Evolutionary conservation across 805 yeast genomes (phyloP).

Genomic region (Starmerella powellii): DNA sequence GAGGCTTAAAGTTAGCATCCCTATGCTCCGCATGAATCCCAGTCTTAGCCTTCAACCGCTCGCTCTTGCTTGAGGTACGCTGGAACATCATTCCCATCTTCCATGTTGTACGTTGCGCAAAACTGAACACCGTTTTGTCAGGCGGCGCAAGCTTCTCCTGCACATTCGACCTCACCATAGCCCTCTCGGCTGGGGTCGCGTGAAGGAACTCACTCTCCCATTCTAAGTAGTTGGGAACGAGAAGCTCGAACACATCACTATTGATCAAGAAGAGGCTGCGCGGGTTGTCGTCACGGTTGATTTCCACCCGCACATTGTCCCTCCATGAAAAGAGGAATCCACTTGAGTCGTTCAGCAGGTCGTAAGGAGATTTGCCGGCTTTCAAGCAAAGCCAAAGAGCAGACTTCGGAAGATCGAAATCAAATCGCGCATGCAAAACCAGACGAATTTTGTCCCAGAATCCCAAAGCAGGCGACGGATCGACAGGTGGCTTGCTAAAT

Average conservation of each 20-base stretch:
- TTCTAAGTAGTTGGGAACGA: slow-evolving; percentile 63
- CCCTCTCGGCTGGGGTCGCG: slow-evolving; percentile 26
- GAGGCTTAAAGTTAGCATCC: slow-evolving; percentile 42
- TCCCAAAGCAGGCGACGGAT: slow-evolving; percentile 73
- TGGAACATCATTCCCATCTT: slow-evolving; percentile 63
- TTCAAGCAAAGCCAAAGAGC: slow-evolving; percentile 36
- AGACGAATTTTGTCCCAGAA: slow-evolving; percentile 85
- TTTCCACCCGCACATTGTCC: slow-evolving; percentile 43
- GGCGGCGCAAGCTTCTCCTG: slow-evolving; percentile 23
- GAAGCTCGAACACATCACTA: slow-evolving; percentile 52
- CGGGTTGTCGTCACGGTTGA: slow-evolving; percentile 61
- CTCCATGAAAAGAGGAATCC: slow-evolving; percentile 71
- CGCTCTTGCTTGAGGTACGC: slow-evolving; percentile 34
- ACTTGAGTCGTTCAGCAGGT: slow-evolving; percentile 49
- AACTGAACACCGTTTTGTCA: slow-evolving; percentile 44
- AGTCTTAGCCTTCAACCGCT: neutral
- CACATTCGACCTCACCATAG: slow-evolving; percentile 18
- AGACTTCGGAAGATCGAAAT: slow-evolving; percentile 39
- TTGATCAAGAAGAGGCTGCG: slow-evolving; percentile 50
- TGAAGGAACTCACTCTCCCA: slow-evolving; percentile 26
- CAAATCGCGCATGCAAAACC: slow-evolving; percentile 59
- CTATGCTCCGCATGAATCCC: slow-evolving; percentile 26
- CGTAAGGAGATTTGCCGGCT: slow-evolving; percentile 72
- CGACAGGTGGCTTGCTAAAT: slow-evolving; percentile 81
- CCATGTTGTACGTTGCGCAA: slow-evolving; percentile 67